These are phyloP conservation scores for Aquilaria malaccensis DNA, from an alignment of 345 rosid genomes.

Conservation along the genomic window DNA sequence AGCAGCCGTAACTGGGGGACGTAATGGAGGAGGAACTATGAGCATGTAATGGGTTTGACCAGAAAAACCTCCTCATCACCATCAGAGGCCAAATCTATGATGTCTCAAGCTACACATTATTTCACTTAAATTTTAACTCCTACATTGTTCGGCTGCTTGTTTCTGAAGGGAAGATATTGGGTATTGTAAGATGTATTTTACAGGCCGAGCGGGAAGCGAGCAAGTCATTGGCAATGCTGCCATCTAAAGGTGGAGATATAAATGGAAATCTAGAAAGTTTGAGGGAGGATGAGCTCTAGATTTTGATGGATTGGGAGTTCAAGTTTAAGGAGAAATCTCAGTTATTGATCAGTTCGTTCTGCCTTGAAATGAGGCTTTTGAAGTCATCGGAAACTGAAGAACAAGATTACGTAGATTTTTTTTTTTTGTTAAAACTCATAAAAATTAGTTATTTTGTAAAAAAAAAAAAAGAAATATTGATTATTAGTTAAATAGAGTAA, in stretches of 20 bases:
- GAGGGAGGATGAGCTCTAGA: slow-evolving; percentile 36
- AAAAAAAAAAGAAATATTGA: no score
- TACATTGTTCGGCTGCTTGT: background rate
- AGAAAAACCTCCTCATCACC: slow-evolving; percentile 47
- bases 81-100: slow-evolving; percentile 62
- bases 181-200: slow-evolving; percentile 45
- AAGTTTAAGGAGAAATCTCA: slow-evolving; percentile 52
- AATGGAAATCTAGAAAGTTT: slow-evolving; percentile 46
- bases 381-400: no score
- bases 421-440: no score
- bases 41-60: slow-evolving; percentile 52
- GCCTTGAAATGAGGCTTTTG: no score
- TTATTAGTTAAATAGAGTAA: no score
- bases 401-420: no score
- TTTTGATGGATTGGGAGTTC: slow-evolving; percentile 52
- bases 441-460: no score
- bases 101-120: slow-evolving; percentile 44
- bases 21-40: slow-evolving; percentile 45
- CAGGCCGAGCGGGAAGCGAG: slow-evolving; percentile 59
- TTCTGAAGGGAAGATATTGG: no score
- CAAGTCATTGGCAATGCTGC: slow-evolving; percentile 48
- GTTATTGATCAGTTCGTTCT: slow-evolving; percentile 40
- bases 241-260: slow-evolving; percentile 43
- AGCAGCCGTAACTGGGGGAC: slow-evolving; percentile 46
- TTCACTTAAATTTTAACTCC: background rate